These are phyloP conservation scores for Phytophthora sojae DNA, from an alignment of 352 stramenopile genomes.

Conservation along the genomic window DNA sequence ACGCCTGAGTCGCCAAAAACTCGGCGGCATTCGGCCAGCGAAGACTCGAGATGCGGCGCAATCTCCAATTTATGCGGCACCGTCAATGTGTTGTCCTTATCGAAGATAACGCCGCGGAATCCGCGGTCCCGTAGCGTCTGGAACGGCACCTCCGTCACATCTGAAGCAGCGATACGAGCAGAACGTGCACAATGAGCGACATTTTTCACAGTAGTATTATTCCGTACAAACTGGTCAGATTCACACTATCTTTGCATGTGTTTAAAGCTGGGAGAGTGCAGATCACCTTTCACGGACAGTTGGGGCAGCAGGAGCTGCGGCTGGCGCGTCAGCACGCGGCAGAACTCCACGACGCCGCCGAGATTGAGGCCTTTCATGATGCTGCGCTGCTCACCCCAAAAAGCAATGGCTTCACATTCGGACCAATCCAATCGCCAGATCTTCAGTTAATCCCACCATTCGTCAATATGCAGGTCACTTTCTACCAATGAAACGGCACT, in stretches of 20 bases:
- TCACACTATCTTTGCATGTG: not conserved
- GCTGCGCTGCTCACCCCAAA: not conserved
- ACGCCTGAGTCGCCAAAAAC: conserved; percentile 91
- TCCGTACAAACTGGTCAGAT: conserved; percentile 3
- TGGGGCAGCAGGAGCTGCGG: conserved; percentile 84
- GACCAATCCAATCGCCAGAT: conserved; percentile 14
- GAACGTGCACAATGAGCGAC: not conserved
- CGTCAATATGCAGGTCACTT: conserved; percentile 14
- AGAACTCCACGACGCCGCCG: conserved; percentile 83
- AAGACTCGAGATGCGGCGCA: conserved; percentile 74
- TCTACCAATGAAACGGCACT: conserved; percentile 32
- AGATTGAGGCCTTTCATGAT: conserved; percentile 82
- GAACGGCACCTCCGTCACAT: conserved; percentile 87
- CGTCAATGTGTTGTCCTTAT: conserved; percentile 98
- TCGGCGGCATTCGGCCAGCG: conserved; percentile 78
- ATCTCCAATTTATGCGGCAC: conserved; percentile 89
- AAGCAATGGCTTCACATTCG: conserved; percentile 1
- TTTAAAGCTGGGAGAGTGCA: conserved; percentile 5
- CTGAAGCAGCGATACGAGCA: conserved; percentile 31
- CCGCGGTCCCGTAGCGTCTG: conserved; percentile 78
- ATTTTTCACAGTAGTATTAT: conserved; percentile 17
- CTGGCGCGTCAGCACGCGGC: conserved; percentile 69
- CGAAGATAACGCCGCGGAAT: conserved; percentile 95
- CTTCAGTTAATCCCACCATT: conserved; percentile 19
- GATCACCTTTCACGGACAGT: conserved; percentile 77